Evolutionary conservation across 2,329 filamentous ascomycete genomes (phyloP), one percentile per base, ranked within the genome.

Genomic region (Pseudogymnoascus sp.): DNA sequence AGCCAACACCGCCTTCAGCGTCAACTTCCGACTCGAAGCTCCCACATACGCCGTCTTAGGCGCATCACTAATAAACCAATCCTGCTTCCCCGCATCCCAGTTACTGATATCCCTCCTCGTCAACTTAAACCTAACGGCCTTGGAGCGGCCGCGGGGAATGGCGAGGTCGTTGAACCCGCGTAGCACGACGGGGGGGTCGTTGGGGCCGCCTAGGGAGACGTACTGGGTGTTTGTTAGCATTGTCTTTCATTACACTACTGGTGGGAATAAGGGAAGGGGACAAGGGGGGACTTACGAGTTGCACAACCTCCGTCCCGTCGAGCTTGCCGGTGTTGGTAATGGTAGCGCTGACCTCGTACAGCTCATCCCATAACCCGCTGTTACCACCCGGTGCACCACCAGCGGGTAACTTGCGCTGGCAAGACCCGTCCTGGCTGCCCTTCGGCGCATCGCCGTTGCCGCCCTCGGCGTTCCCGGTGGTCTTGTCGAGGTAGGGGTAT

Each of bases 81-180:
- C 87, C 80, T 97, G 92, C n/a, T 77, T 73, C 1, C 72, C 80
- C 0, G 83, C 78, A 68, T 96, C 90, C 92, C 93, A 97, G 77
- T 92, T 94, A 73, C 88, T 91, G 63, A 97, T 69, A 71, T 97
- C 93, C 63, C 91, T 85, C 40, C 92, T 83, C 5, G 86, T 92
- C 63, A 97, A 75, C 14, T 86, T 82, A 0, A 84, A 86, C 0
- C 75, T 79, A 78, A 94, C 95, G 1, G 80, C 83, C 3, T 78
- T 80, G 61, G 81, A 84, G 74, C 84, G 74, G n/a, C 90, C 91
- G 0, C 90, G 82, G 3, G 82, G 79, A 66, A 97, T 86, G 60
- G 79, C 81, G 64, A 96, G 75, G 56, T 91, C 84, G 64, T 95
- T 90, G 70, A 97, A 97, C 50, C 87, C 87, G 65, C 93, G 87